phyloP scores from a whole-genome alignment of 1,284 basidiomycete species.

The Puccinia horiana region DNA sequence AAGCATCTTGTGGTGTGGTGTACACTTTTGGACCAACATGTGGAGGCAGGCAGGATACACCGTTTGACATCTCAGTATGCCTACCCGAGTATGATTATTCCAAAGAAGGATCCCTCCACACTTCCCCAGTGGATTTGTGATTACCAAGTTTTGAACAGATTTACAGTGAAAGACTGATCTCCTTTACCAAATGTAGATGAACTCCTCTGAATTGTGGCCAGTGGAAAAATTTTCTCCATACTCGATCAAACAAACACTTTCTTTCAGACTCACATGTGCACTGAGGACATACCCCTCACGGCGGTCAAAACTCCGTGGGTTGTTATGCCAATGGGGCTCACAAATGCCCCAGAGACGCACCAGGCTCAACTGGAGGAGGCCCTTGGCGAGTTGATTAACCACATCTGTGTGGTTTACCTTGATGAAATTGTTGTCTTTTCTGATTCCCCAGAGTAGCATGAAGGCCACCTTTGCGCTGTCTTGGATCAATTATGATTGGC shows the following conservation, averaged over 20 bases:
- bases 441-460: not conserved
- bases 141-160: not conserved
- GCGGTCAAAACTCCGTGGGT: slow-evolving; percentile 58
- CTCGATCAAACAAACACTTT: slow-evolving; percentile 55
- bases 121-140: slow-evolving; percentile 49
- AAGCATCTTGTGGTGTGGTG: too few relatives aligned
- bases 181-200: slow-evolving; percentile 24
- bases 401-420: slow-evolving; percentile 7
- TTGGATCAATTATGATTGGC: not conserved
- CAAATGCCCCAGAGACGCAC: slow-evolving; percentile 55
- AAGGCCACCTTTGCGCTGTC: not conserved
- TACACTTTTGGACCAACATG: too few relatives aligned
- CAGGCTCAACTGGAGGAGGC: slow-evolving; percentile 48
- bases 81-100: slow-evolving; percentile 1
- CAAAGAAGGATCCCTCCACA: slow-evolving; percentile 50
- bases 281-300: slow-evolving; percentile 59
- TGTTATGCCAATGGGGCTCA: slow-evolving; percentile 59
- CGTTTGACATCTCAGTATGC: not conserved
- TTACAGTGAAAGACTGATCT: slow-evolving; percentile 3
- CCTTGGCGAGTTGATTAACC: not conserved
- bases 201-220: not conserved
- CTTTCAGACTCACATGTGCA: slow-evolving; percentile 56
- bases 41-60: too few relatives aligned
- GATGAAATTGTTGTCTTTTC: slow-evolving; percentile 16
- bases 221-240: slow-evolving; percentile 52